Evolutionary conservation across 1,139 yeast genomes (phyloP).

Genomic region (Suhomyces chickasaworum): DNA sequence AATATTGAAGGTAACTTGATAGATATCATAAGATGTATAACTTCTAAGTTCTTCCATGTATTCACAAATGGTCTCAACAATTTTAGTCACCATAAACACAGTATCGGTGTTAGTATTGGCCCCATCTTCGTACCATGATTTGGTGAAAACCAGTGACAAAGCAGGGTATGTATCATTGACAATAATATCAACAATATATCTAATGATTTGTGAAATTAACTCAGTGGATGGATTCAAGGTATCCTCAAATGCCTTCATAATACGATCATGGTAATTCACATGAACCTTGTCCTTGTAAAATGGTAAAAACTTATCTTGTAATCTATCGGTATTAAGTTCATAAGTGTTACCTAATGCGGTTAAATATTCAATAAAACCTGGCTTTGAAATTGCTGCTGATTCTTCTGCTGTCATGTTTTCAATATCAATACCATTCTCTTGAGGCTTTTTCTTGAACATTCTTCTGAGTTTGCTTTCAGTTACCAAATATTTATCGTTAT

Average conservation of each 20-base stretch:
- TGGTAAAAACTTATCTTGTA: conserved; percentile 72
- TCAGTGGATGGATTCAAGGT: conserved; percentile 77
- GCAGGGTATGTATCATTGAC: conserved; percentile 64
- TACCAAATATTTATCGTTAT: conserved; percentile 41
- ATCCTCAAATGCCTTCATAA: conserved; percentile 58
- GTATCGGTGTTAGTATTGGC: conserved; percentile 33
- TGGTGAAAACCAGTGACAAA: conserved; percentile 42
- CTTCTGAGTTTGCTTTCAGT: conserved; percentile 47
- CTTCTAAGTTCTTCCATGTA: conserved; percentile 66
- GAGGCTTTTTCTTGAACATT: conserved; percentile 38
- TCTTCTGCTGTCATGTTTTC: conserved; percentile 50
- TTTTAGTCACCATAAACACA: conserved; percentile 52
- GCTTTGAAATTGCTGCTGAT: conserved; percentile 59
- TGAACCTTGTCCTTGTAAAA: conserved; percentile 68
- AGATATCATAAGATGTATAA: conserved; percentile 49
- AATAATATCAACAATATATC: conserved; percentile 65
- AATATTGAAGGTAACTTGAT: conserved; percentile 46
- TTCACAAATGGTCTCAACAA: conserved; percentile 73
- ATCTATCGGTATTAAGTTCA: conserved; percentile 82
- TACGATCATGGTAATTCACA: conserved; percentile 57
- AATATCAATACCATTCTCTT: conserved; percentile 30
- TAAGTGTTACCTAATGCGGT: conserved; percentile 82
- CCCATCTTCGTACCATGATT: conserved; percentile 49
- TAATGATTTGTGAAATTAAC: conserved; percentile 68
- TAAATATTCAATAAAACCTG: conserved; percentile 79